Base-by-base conservation (phyloP, 768 basidiomycete genomes). In the Clitopilus hobsonii region DNA sequence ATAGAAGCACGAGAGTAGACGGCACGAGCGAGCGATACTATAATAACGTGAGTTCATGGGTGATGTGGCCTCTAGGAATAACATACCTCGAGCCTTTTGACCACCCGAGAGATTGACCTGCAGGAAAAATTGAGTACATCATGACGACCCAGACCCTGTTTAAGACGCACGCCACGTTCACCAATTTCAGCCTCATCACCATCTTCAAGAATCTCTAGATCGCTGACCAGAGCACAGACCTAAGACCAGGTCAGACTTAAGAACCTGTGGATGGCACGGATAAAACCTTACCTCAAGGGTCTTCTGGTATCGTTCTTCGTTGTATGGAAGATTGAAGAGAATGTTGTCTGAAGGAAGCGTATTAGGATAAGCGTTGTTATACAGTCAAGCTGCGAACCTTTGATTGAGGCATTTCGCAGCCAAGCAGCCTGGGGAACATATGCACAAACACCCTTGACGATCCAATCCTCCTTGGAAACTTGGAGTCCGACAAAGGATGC, bases 131-230 rank as follows among this genome's bases (percentile, higher is more conserved):
- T 76, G 56, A 76, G 72, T 27, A 73, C 72, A 41, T 24, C 27
- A 26, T 27, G 25, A 23, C 14, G 29, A 18, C 2, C 13, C 20
- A 25, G 18, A 38, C 26, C 51, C 20, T 48, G 20, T 10, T 72
- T 0, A 47, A 23, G 16, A 63, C 74, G 48, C 64, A 90, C 90
- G 23, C 91, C 91, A 27, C 89, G 85, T 72, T 93, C 91, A 18
- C 91, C 91, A 53, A 93, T 92, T 68, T 94, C 91, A 0, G 90
- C 84, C 60, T 89, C 85, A 60, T 94, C 91, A 0, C 91, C 90
- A 61, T 94, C 91, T 65, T 94, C 92, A 14, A 94, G 73, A 54
- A 94, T 91, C 50, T 84, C 81, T 28, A 94, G 74, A 63, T 94
- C 91, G 54, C 75, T 81, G 20, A 86, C 71, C 20, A 94, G 74